A percentile compares a stretch with the other conserved stretches of the same genome.
Evolutionary conservation across 1,284 basidiomycete species (phyloP).

Genomic region (Phylloporus sp.): DNA sequence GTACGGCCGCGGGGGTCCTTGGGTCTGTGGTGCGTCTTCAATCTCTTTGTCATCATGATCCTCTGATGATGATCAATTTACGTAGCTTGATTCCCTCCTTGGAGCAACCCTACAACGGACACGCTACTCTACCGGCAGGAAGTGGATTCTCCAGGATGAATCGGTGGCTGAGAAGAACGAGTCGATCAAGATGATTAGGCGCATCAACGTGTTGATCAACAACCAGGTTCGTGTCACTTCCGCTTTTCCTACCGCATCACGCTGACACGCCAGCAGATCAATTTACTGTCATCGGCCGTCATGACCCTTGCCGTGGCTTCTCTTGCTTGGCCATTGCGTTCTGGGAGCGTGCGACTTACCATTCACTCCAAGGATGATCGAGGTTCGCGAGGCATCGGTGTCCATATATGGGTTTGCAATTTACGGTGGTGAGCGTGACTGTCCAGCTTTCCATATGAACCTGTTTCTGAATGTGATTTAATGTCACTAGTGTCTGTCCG

Average conservation of each 20-base stretch:
- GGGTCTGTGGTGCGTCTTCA: conserved; percentile 73
- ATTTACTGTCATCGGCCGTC: conserved; percentile 46
- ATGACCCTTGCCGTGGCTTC: conserved; percentile 43
- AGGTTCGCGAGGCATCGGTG: too few relatives aligned
- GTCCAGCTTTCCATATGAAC: too few relatives aligned
- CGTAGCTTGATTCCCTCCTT: conserved; percentile 80
- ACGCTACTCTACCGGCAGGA: too few relatives aligned
- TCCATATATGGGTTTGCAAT: too few relatives aligned
- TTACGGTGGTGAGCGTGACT: too few relatives aligned
- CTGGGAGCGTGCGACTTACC: too few relatives aligned
- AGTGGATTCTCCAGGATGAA: too few relatives aligned
- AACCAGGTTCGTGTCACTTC: conserved; percentile 65
- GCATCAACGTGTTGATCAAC: conserved; percentile 77
- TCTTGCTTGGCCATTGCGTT: conserved; percentile 28
- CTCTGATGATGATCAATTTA: conserved; percentile 1
- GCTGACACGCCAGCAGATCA: conserved; percentile 40
- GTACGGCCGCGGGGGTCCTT: too few relatives aligned
- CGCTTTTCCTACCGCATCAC: background rate
- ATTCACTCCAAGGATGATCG: too few relatives aligned
- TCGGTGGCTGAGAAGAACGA: conserved; percentile 30
- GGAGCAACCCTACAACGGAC: conserved; percentile 89
- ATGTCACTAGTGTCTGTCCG: too few relatives aligned
- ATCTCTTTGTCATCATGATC: background rate
- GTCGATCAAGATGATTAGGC: conserved; percentile 64
- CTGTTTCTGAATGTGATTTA: too few relatives aligned